Evolutionary conservation across 2,329 filamentous ascomycete species (phyloP).

Genomic region (Reticulascus tulasneorum): DNA sequence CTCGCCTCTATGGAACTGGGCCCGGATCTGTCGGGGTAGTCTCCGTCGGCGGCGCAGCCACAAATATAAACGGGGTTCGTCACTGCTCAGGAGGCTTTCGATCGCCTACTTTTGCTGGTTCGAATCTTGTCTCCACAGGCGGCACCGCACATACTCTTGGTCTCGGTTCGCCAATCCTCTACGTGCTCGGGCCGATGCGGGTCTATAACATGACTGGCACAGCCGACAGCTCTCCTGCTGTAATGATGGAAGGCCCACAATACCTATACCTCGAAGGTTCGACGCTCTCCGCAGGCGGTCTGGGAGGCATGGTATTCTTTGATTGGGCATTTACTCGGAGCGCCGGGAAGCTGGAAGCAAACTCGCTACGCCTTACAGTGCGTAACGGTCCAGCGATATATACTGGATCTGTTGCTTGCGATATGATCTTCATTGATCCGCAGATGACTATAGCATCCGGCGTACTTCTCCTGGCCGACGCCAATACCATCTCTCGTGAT

Average conservation of each 20-base stretch:
- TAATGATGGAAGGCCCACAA: conserved; percentile 4
- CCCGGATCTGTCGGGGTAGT: conserved; percentile 1
- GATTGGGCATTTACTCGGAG: conserved; percentile 2
- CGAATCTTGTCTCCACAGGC: conserved; percentile 1
- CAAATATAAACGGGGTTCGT: neutral
- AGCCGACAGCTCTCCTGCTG: neutral
- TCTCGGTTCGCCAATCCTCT: conserved; percentile 2
- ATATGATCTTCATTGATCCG: neutral
- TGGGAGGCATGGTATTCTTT: conserved; percentile 5
- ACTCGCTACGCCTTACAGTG: neutral
- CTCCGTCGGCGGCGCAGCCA: neutral
- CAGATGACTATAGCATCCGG: conserved; percentile 1
- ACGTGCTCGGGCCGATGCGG: neutral
- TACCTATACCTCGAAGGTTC: neutral
- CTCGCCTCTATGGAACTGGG: conserved; percentile 3
- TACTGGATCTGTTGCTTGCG: neutral
- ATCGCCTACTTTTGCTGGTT: conserved; percentile 1
- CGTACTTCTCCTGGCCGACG: neutral
- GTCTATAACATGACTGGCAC: neutral
- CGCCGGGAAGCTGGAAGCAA: conserved; percentile 1
- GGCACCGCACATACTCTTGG: conserved; percentile 1
- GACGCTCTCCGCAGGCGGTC: neutral
- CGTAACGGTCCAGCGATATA: conserved; percentile 2
- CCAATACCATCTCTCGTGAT: conserved; percentile 1
- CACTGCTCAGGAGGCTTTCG: conserved; percentile 5